phyloP scores from a whole-genome alignment of 2,329 filamentous ascomycete genomes.

The Penicillium sp. region DNA sequence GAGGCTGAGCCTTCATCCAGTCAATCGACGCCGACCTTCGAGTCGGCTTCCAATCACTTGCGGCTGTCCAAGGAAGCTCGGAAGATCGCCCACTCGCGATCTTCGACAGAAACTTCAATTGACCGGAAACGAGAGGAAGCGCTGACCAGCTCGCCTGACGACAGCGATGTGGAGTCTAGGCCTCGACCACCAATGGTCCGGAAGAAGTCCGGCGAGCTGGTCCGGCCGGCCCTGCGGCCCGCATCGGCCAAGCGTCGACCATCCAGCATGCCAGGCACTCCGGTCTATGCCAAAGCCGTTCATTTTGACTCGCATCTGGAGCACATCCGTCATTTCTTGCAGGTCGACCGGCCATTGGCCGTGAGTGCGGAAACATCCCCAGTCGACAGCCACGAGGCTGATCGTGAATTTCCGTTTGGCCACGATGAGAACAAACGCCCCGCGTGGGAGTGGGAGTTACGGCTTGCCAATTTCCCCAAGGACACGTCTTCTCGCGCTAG shows the following conservation, averaged over 20 bases:
- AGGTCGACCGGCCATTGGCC: slow-evolving; percentile 90
- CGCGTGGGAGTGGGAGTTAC: slow-evolving; percentile 81
- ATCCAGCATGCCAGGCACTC: slow-evolving; percentile 95
- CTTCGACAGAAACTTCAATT: slow-evolving; percentile 56
- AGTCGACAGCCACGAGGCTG: slow-evolving; percentile 80
- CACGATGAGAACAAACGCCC: slow-evolving; percentile 51
- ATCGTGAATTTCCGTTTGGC: slow-evolving; percentile 82
- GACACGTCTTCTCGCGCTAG: slow-evolving; percentile 60
- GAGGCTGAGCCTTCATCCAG: slow-evolving; percentile 25
- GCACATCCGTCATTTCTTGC: slow-evolving; percentile 91
- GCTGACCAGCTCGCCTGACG: slow-evolving; percentile 44
- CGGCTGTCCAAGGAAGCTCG: slow-evolving; percentile 55
- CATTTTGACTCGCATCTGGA: slow-evolving; percentile 97
- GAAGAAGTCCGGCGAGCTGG: slow-evolving; percentile 97
- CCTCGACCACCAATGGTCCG: slow-evolving; percentile 87
- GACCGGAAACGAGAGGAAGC: slow-evolving; percentile 43
- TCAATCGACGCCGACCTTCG: slow-evolving; percentile 23
- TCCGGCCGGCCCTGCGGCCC: slow-evolving; percentile 82
- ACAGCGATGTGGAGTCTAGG: slow-evolving; percentile 58
- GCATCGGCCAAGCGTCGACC: slow-evolving; percentile 72
- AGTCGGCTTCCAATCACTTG: slow-evolving; percentile 21
- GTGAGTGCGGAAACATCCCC: slow-evolving; percentile 94
- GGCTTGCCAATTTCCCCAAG: slow-evolving; percentile 75
- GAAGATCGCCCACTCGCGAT: slow-evolving; percentile 61
- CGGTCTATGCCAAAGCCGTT: slow-evolving; percentile 93